Evolutionary conservation across 2,329 filamentous ascomycete genomes (phyloP), one percentile per base, ranked within the genome.

Genomic region (Talaromyces sp.): DNA sequence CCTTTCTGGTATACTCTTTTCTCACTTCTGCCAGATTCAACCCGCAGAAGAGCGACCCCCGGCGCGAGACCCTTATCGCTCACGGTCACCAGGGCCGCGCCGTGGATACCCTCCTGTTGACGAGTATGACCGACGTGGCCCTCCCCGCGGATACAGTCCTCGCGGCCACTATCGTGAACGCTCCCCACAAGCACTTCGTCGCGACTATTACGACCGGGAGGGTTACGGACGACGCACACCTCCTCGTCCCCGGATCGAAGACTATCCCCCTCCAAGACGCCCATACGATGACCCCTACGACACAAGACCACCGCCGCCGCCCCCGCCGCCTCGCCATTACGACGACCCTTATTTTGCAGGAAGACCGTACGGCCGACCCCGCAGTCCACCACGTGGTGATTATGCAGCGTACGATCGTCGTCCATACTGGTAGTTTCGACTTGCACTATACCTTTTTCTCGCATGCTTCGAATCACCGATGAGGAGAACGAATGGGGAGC

Each of bases 131-230:
- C 88, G 91, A 68, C 91, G 93, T 69, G 88, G 88, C 51, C 89
- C 90, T 62, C 88, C 86, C 61, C 86, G 91, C 67, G 90, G 88
- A 62, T 96, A 95, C 75, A 95, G 89, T 75, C 92, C 92, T 64
- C 88, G 89, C 65, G 86, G 89, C 66, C 85, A 89, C 65, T 96
- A 96, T 76, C 92, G 93, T 72, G 91, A 95, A 71, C 88, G 92
- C 69, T 93, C 91, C 70, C 82, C 84, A 53, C 89, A 89, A 60
- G 88, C 84, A 21, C 65, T 76, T 59, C 83, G 89, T 62, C 88
- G 91, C 67, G 89, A 93, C 62, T 96, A 96, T 77, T 96, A 97
- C 76, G 88, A 91, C 53, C 90, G 93, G 65, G 86, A 89, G 71
- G 81, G 82, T 66, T 86, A 89, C 68, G 85, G 88, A 55, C 92